Evolutionary conservation across 305 asterid species (phyloP), one percentile per base, ranked within the genome.

Genomic region (Fraxinus latifolia): DNA sequence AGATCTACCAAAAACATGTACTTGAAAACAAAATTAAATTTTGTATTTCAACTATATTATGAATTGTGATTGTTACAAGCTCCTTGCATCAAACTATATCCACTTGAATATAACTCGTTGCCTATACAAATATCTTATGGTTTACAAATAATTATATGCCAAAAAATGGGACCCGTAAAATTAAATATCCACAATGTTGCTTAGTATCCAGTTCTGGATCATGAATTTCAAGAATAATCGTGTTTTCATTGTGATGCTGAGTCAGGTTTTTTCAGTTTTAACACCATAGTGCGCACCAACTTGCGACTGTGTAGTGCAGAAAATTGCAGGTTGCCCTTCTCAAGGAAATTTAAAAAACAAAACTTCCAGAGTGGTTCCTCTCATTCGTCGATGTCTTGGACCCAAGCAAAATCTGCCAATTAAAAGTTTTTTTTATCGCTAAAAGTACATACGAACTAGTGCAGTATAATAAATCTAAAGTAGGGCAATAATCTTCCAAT

Each of bases 401-500:
- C 98, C 97, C 97, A 94, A 60, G 98, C 89, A 83, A 94, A 89
- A 91, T 90, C 99, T 95, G 97, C 85, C 62, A 86, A 68, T 68
- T 21, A 27, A 31, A 2, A 12, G 7, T 15, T 50, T 12, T 68
- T 39, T 27, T 29, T 33, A 4, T 27, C 23, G 0, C 74, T 68
- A 9, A 27, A 68, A 68, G 37, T 68, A 68, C 11, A 12, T 14
- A 15, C 21, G 37, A 68, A 31, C 39, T 68, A 31, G 21, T 27
- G 74, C 17, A 68, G 36, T 68, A 29, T 12, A 12, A 68, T 27
- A 67, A 25, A 67, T 67, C 36, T 29, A 21, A 60, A 60, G 31
- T 21, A 2, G 14, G 32, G 9, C 4, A 68, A 31, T 68, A 29
- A 29, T 67, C 74, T 68, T 68, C 37, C 37, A 68, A 68, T 12